Percentiles rank a stretch among this genome's conserved stretches.
phyloP scores from a whole-genome alignment of 2,329 filamentous ascomycete species.

The Leptoxyphium fumago region DNA sequence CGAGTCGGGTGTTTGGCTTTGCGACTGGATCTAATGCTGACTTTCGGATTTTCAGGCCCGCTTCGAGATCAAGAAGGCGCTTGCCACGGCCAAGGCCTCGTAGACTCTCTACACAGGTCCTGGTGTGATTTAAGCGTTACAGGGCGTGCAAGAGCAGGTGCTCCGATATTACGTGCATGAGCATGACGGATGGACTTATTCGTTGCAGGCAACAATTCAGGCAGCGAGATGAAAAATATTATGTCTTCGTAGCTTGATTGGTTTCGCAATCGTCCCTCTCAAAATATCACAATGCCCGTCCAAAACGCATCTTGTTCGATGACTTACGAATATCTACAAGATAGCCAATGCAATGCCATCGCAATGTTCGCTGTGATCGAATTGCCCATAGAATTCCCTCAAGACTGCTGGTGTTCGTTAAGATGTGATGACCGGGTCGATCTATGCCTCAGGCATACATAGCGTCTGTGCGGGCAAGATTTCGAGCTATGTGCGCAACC shows the following conservation, averaged over 20 bases:
- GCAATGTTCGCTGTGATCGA: too few species aligned
- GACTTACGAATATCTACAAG: too few species aligned
- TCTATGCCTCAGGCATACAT: not conserved
- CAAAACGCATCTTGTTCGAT: too few species aligned
- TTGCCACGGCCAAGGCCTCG: slow-evolving; percentile 73
- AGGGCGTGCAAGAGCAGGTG: not conserved
- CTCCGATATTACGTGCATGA: not conserved
- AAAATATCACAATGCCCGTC: too few species aligned
- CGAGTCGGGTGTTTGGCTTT: too few species aligned
- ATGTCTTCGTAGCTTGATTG: not conserved
- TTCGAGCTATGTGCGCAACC: not conserved
- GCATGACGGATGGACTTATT: not conserved
- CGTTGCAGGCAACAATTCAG: not conserved
- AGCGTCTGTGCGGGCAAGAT: not conserved
- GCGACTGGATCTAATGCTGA: not conserved
- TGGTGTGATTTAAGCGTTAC: not conserved
- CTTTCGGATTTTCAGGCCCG: slow-evolving; percentile 40
- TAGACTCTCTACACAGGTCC: not conserved
- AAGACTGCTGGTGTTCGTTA: too few species aligned
- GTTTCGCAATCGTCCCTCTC: too few species aligned
- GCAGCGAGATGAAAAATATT: not conserved
- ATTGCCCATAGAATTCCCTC: too few species aligned
- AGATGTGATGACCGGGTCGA: too few species aligned
- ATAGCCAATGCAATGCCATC: too few species aligned
- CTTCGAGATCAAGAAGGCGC: slow-evolving; percentile 93